Evolutionary conservation across 2,329 filamentous ascomycete species (phyloP), one percentile per base, ranked within the genome.

Genomic region (Apiospora arundinis): DNA sequence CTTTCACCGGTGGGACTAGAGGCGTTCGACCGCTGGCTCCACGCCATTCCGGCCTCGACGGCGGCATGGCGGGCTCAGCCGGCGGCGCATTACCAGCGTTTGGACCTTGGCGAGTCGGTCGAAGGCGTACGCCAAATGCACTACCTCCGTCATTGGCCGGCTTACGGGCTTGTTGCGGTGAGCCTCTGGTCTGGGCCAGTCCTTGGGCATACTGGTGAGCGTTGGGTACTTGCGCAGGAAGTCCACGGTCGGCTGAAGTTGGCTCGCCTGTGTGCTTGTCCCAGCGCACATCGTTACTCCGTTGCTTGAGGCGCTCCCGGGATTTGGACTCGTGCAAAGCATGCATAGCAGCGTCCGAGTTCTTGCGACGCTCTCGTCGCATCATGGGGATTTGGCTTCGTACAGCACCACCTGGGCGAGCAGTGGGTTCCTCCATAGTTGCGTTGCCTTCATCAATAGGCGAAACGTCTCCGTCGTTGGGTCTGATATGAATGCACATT

Each of bases 1-100:
- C 91, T 77, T 85, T 87, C 48, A 93, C 87, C 4, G 92, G 90
- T 63, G 87, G 86, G 45, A 93, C 87, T 70, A 93, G 85, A 46
- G 88, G 84, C 56, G 87, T 86, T 74, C 92, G 89, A 40, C 93
- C 93, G 78, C 91, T 94, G 48, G 90, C 90, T 23, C 92, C 92
- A 76, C 91, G 91, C 93, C 93, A 95, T 71, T 90, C 86, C 6
- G 90, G 89, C 28, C 86, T 84, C n/a, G 76, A 71, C 23, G 75
- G 72, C 8, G 74, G 73, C 28, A 48, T 32, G 37, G 42, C 45
- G 49, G 49, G 56, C 56, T 63, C 56, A 37, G 56, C 56, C 56
- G 11, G 56, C 56, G 11, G 56, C 45, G 67, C n/a, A 18, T 37
- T 56, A 46, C 32, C 67, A 40, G 25, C n/a, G 23, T 25, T 32